These are phyloP conservation scores for Solanum chmielewskii DNA, from an alignment of 257 asterid genomes.

Conservation along the genomic window DNA sequence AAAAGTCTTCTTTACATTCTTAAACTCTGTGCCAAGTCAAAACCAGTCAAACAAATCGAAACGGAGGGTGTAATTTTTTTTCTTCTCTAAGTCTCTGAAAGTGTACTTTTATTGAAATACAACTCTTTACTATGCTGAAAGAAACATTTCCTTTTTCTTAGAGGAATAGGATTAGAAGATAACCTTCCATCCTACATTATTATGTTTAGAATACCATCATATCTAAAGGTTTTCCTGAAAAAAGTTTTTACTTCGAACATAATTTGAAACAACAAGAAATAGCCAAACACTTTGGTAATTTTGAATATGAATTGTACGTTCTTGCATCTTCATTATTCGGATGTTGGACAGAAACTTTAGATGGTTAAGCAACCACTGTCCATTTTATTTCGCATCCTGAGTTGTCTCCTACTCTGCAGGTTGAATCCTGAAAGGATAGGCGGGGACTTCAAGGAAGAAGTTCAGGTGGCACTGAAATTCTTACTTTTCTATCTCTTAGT, in stretches of 20 bases:
- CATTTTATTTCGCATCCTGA: conserved; percentile 5
- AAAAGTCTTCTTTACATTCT: too few relatives aligned
- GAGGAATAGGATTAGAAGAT: background rate
- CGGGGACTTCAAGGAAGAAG: conserved; percentile 85
- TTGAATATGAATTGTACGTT: background rate
- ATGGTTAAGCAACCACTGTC: background rate
- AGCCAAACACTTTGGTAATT: background rate
- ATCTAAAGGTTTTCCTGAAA: background rate
- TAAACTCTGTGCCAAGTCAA: too few relatives aligned
- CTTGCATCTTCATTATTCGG: background rate
- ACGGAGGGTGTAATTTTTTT: background rate
- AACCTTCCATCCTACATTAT: background rate
- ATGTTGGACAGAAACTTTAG: background rate
- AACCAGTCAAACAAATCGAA: too few relatives aligned
- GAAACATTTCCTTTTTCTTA: background rate
- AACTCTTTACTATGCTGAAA: background rate
- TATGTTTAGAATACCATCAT: background rate
- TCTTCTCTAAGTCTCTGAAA: background rate
- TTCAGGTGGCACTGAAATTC: conserved; percentile 40
- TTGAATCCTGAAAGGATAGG: conserved; percentile 95
- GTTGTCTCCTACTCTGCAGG: conserved; percentile 34
- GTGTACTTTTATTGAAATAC: background rate
- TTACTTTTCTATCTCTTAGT: background rate
- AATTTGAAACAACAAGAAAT: background rate
- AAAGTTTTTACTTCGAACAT: background rate